Conservation (phyloP, 2,329 filamentous ascomycete species). For the Cladobotryum protrusum region DNA sequence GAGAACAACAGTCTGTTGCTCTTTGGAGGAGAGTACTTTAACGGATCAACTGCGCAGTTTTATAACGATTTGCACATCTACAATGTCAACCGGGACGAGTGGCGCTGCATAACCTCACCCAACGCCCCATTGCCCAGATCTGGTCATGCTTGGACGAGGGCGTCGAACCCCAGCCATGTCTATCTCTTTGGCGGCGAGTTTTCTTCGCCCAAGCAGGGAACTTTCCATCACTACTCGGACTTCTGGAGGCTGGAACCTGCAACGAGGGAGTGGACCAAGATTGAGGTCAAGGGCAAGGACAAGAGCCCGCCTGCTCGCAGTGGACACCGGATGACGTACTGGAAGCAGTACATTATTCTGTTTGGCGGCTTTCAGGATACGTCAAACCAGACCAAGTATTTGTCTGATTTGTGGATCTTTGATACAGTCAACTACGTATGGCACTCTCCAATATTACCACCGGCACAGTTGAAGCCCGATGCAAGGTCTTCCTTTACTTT, state of each 20-base stretch:
- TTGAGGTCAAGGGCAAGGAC: conserved; percentile 73
- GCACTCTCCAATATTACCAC: conserved; percentile 68
- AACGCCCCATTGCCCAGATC: conserved; percentile 87
- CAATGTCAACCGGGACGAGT: conserved; percentile 79
- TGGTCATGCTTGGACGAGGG: conserved; percentile 91
- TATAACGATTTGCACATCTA: conserved; percentile 63
- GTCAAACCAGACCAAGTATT: conserved; percentile 86
- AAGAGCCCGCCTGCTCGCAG: conserved; percentile 78
- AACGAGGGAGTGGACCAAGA: conserved; percentile 80
- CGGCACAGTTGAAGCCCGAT: conserved; percentile 81
- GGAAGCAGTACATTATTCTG: conserved; percentile 92
- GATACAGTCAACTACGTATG: conserved; percentile 83
- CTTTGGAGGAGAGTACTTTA: conserved; percentile 94
- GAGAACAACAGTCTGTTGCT: conserved; percentile 84
- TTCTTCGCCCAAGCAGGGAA: conserved; percentile 92
- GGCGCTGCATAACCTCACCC: conserved; percentile 82
- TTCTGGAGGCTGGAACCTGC: conserved; percentile 89
- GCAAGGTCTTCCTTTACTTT: conserved; percentile 87
- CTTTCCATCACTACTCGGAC: conserved; percentile 98
- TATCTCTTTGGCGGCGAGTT: conserved; percentile 97
- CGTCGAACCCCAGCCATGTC: conserved; percentile 74
- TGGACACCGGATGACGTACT: conserved; percentile 93
- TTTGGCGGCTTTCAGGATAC: conserved; percentile 98
- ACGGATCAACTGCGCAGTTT: conserved; percentile 75
- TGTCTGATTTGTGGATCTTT: conserved; percentile 92